Evolutionary conservation across 768 basidiomycete genomes (phyloP).

Genomic region (Collybia sp.): DNA sequence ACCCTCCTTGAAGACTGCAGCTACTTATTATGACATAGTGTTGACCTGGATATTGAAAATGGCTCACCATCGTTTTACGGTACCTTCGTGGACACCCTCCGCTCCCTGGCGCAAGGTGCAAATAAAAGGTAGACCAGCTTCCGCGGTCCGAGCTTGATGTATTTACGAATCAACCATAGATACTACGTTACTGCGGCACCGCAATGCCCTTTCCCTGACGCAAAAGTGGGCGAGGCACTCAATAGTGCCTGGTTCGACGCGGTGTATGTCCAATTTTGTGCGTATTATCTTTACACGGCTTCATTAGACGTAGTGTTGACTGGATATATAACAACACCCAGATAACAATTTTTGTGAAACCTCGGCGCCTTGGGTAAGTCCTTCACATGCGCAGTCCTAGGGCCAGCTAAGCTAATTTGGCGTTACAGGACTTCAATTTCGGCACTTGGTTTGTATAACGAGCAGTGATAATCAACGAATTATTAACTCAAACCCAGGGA

Average conservation of each 20-base stretch:
- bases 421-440: slow-evolving; percentile 45
- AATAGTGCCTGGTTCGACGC: slow-evolving; percentile 63
- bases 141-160: neutral
- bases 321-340: no score
- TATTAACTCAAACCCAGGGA: slow-evolving; percentile 29
- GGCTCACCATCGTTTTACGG: slow-evolving; percentile 47
- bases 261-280: slow-evolving; percentile 68
- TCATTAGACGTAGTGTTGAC: no score
- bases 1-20: no score
- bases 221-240: slow-evolving; percentile 52
- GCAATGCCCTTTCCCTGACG: slow-evolving; percentile 69
- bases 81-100: slow-evolving; percentile 48
- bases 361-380: slow-evolving; percentile 30
- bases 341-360: slow-evolving; percentile 58
- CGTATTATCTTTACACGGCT: slow-evolving; percentile 10
- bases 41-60: slow-evolving; percentile 72
- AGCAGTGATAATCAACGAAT: no score
- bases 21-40: slow-evolving; percentile 16
- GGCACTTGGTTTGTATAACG: slow-evolving; percentile 29
- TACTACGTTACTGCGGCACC: slow-evolving; percentile 63
- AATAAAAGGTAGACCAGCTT: slow-evolving; percentile 37
- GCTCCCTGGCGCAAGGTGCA: slow-evolving; percentile 41
- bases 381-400: neutral
- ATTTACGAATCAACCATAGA: slow-evolving; percentile 20
- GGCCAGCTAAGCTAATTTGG: slow-evolving; percentile 6